phyloP scores from a whole-genome alignment of 2,329 filamentous ascomycete genomes.

The Trichoderma polysporum region DNA sequence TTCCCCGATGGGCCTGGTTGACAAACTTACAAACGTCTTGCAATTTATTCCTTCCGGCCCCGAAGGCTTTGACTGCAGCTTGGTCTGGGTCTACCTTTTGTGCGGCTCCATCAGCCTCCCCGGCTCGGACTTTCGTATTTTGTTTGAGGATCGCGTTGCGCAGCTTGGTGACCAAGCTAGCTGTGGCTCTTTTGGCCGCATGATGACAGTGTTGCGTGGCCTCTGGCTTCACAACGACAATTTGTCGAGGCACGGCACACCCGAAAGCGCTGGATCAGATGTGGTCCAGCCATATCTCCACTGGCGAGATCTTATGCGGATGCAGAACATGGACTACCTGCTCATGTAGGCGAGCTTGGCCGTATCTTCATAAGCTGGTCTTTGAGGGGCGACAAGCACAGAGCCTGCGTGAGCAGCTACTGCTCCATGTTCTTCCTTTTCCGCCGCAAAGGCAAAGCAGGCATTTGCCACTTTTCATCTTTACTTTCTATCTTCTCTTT shows the following conservation, averaged over 20 bases:
- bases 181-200: conserved; percentile 82
- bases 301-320: conserved; percentile 93
- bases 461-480: conserved; percentile 20
- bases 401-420: conserved; percentile 22
- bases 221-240: conserved; percentile 78
- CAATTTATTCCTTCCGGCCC: conserved; percentile 79
- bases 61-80: conserved; percentile 81
- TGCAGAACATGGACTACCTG: conserved; percentile 89
- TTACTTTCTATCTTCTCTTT: conserved; percentile 26
- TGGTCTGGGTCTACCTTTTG: conserved; percentile 91
- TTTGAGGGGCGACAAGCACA: conserved; percentile 33
- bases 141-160: conserved; percentile 73
- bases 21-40: conserved; percentile 73
- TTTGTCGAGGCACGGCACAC: conserved; percentile 39
- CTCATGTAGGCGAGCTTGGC: conserved; percentile 61
- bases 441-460: conserved; percentile 13
- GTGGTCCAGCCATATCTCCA: conserved; percentile 67
- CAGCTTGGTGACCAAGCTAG: conserved; percentile 74
- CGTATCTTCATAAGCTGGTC: conserved; percentile 38
- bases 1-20: conserved; percentile 73
- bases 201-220: conserved; percentile 75
- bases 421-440: conserved; percentile 10
- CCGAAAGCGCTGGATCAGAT: conserved; percentile 38
- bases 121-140: conserved; percentile 70
- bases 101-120: conserved; percentile 76